A percentile compares a stretch with the other conserved stretches of the same genome.
Conservation (phyloP, 2,329 filamentous ascomycete species). For the Stagonosporopsis vannaccii region DNA sequence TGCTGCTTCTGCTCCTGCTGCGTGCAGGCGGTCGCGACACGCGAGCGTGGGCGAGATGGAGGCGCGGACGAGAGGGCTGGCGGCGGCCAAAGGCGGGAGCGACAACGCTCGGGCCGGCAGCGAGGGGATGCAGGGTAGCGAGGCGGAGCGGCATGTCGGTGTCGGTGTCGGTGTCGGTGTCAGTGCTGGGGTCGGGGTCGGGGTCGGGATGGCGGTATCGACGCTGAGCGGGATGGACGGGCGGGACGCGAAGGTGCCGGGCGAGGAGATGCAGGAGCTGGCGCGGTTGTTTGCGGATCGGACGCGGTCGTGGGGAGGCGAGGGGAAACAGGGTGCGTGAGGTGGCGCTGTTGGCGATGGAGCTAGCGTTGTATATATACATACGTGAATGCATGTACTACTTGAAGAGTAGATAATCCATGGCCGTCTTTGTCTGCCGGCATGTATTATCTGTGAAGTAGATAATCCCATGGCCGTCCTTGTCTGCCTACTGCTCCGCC, state of each 20-base stretch:
- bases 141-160: too few relatives aligned
- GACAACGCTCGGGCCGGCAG: too few relatives aligned
- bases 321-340: neutral
- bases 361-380: too few relatives aligned
- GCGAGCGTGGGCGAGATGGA: conserved; percentile 1
- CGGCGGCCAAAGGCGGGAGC: neutral
- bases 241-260: neutral
- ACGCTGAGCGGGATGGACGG: conserved; percentile 1
- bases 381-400: too few relatives aligned
- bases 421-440: too few relatives aligned
- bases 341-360: too few relatives aligned
- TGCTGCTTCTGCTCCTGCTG: neutral
- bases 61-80: neutral
- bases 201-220: conserved; percentile 3
- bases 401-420: too few relatives aligned
- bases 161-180: neutral
- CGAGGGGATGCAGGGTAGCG: too few relatives aligned
- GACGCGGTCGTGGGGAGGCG: neutral
- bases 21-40: too few relatives aligned
- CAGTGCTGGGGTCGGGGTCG: neutral
- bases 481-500: too few relatives aligned
- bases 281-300: conserved; percentile 6
- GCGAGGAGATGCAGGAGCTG: conserved; percentile 11
- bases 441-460: too few relatives aligned
- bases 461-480: too few relatives aligned